Conservation (phyloP, 2,329 filamentous ascomycete genomes). For the Dactylellina parvicollis region DNA sequence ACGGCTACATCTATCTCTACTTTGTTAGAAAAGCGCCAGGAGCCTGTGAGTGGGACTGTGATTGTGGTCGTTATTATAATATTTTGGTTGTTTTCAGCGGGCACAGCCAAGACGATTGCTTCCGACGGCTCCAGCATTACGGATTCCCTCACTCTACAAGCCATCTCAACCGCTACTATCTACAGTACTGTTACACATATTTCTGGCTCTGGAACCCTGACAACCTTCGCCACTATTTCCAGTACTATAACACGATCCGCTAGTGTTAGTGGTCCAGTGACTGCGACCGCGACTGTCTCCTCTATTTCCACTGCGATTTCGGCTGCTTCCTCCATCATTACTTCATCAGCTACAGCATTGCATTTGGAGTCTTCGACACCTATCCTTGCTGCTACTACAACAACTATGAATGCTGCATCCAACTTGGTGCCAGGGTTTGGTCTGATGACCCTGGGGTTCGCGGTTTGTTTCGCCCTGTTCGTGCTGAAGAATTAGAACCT, state of each 20-base stretch:
- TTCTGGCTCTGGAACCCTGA: background rate
- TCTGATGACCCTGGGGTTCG: background rate
- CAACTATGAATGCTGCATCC: background rate
- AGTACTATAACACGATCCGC: background rate
- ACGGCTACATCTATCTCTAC: background rate
- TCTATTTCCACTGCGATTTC: conserved; percentile 2
- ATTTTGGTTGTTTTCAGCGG: background rate
- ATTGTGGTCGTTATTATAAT: conserved; percentile 1
- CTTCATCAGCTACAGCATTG: background rate
- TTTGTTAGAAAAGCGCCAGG: background rate
- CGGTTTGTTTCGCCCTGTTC: background rate
- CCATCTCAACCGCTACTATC: background rate
- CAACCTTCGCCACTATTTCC: background rate
- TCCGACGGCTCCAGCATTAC: background rate
- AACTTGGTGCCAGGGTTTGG: background rate
- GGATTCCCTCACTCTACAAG: background rate
- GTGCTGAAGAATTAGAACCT: background rate
- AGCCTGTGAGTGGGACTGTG: background rate
- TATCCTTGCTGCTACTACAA: background rate
- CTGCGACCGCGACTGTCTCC: background rate
- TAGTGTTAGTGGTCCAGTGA: background rate
- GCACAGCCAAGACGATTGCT: background rate
- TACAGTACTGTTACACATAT: background rate
- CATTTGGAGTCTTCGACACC: no score
- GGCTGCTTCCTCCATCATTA: background rate